These are phyloP conservation scores for Fusarium acutatum DNA, from an alignment of 2,329 filamentous ascomycete species.

Conservation along the genomic window DNA sequence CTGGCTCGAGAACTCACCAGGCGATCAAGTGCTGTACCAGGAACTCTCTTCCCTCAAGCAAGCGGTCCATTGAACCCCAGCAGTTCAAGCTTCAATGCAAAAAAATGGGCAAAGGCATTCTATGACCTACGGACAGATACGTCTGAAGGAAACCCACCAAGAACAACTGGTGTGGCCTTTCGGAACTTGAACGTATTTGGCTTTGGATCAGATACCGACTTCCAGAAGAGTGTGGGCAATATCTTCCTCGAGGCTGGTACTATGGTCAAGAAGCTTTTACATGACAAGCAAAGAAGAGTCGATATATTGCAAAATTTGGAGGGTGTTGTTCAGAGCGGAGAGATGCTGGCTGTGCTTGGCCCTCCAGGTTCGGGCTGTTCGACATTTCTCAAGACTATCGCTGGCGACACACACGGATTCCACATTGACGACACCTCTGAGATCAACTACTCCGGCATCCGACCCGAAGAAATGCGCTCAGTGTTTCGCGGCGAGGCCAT, in stretches of 20 bases:
- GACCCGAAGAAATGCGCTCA: conserved; percentile 75
- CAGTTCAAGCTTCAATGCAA: conserved; percentile 51
- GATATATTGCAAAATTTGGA: conserved; percentile 73
- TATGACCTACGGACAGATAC: conserved; percentile 37
- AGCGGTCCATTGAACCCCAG: conserved; percentile 49
- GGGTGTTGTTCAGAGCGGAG: conserved; percentile 70
- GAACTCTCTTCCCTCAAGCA: conserved; percentile 40
- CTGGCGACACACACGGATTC: conserved; percentile 81
- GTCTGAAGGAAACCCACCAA: conserved; percentile 38
- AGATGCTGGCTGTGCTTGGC: conserved; percentile 77
- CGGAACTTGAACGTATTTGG: conserved; percentile 40
- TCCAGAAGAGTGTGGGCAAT: conserved; percentile 43
- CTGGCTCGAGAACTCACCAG: conserved; percentile 43
- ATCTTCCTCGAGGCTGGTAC: conserved; percentile 35
- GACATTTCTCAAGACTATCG: conserved; percentile 81
- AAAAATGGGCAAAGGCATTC: conserved; percentile 54
- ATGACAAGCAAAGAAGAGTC: conserved; percentile 62
- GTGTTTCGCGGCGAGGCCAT: conserved; percentile 82
- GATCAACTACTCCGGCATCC: conserved; percentile 77
- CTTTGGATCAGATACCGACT: conserved; percentile 41
- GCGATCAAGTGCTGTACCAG: conserved; percentile 37
- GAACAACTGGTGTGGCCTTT: conserved; percentile 43
- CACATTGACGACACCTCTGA: conserved; percentile 71
- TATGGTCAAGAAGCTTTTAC: conserved; percentile 18
- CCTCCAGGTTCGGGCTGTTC: conserved; percentile 76